A percentile compares a stretch with the other conserved stretches of the same genome.
phyloP scores from a whole-genome alignment of 345 rosid species.

The Triadica sebifera region DNA sequence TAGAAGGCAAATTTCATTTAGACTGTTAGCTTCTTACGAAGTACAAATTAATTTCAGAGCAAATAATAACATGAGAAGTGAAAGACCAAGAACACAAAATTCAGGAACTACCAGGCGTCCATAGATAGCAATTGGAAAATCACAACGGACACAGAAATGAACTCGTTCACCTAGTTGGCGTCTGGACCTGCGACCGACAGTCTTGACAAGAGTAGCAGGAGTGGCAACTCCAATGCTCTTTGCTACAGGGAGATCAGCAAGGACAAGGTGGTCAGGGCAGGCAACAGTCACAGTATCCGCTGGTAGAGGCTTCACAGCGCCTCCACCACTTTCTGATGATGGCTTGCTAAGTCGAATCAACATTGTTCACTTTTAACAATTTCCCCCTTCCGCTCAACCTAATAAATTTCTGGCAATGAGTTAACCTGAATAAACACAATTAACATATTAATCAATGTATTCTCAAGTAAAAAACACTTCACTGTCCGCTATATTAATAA shows the following conservation, averaged over 20 bases:
- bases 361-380: constrained; percentile 36
- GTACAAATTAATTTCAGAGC: neutral
- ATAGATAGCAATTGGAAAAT: constrained; percentile 89
- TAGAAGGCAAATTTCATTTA: neutral
- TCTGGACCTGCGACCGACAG: constrained; percentile 82
- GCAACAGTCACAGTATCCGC: constrained; percentile 86
- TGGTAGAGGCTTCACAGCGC: constrained; percentile 49
- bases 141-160: constrained; percentile 95
- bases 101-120: constrained; percentile 69
- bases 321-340: constrained; percentile 48
- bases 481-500: neutral
- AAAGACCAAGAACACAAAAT: neutral
- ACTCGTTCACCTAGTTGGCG: constrained; percentile 95
- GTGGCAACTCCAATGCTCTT: constrained; percentile 86
- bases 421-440: too few species aligned
- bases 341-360: constrained; percentile 77
- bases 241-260: constrained; percentile 97
- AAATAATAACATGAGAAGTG: neutral
- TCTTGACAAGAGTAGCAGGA: constrained; percentile 54
- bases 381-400: neutral
- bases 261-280: constrained; percentile 93
- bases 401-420: neutral
- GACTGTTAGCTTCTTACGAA: neutral
- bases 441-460: neutral
- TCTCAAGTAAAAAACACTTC: neutral